Conservation (phyloP, 441 rosid species). For the Populus hybrid region DNA sequence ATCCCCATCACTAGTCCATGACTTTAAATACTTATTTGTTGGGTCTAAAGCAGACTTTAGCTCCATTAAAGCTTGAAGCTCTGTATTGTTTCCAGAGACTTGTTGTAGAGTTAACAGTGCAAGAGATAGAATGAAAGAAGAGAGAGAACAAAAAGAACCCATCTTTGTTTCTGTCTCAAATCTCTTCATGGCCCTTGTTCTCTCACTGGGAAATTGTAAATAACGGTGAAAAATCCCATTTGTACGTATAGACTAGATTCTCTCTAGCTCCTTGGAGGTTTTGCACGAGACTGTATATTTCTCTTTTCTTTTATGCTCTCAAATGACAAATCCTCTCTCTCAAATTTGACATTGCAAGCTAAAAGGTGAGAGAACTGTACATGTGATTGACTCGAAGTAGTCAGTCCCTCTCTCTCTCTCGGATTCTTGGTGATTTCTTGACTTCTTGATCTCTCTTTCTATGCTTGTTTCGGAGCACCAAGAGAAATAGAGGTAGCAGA, state of each 20-base stretch:
- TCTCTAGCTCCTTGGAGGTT: background rate
- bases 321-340: background rate
- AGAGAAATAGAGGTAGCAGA: background rate
- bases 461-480: background rate
- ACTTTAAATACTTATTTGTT: slow-evolving; percentile 48
- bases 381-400: background rate
- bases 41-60: slow-evolving; percentile 83
- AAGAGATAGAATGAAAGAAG: slow-evolving; percentile 25
- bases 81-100: slow-evolving; percentile 48
- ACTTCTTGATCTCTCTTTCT: background rate
- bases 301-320: background rate
- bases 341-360: background rate
- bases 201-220: background rate
- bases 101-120: slow-evolving; percentile 18
- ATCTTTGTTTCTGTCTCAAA: slow-evolving; percentile 16
- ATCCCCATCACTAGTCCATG: slow-evolving; percentile 60
- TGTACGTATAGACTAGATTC: background rate
- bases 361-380: background rate
- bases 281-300: background rate
- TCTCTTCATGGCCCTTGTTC: slow-evolving; percentile 10
- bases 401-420: background rate
- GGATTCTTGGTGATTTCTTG: background rate
- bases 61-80: slow-evolving; percentile 73
- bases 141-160: slow-evolving; percentile 27
- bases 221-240: background rate